These are phyloP conservation scores for Flaveria trinervia DNA, from an alignment of 129 eudicot species.

Conservation along the genomic window DNA sequence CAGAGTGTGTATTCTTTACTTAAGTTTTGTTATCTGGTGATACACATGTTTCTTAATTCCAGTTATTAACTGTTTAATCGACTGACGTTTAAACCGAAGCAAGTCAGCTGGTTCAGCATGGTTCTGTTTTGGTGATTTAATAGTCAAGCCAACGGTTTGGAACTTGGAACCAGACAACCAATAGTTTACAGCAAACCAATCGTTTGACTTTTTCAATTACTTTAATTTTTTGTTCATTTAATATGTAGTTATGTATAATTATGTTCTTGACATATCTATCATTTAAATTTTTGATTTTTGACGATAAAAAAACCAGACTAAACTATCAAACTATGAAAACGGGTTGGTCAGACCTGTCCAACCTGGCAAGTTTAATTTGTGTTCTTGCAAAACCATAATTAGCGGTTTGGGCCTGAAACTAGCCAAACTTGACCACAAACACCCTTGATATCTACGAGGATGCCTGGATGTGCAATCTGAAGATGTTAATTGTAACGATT, in stretches of 20 bases:
- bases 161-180: not conserved
- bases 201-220: not conserved
- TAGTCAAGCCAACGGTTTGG: not conserved
- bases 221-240: too few species aligned
- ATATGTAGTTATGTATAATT: too few species aligned
- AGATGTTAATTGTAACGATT: not conserved
- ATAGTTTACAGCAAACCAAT: too few species aligned
- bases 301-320: not conserved
- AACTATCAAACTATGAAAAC: not conserved
- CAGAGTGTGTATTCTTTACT: conserved; percentile 40
- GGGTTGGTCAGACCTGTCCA: not conserved
- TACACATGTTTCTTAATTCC: not conserved
- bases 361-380: not conserved
- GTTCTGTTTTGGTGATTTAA: not conserved
- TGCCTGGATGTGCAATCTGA: not conserved
- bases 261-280: too few species aligned
- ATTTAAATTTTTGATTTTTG: too few species aligned
- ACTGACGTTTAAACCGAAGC: not conserved
- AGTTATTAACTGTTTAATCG: not conserved
- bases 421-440: not conserved
- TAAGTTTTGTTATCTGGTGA: not conserved
- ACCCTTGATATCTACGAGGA: not conserved
- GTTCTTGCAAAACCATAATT: not conserved
- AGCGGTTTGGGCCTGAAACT: not conserved
- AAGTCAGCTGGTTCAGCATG: too few species aligned